Evolutionary conservation across 2,329 filamentous ascomycete genomes (phyloP).

Genomic region (Stachybotrys echinatus): DNA sequence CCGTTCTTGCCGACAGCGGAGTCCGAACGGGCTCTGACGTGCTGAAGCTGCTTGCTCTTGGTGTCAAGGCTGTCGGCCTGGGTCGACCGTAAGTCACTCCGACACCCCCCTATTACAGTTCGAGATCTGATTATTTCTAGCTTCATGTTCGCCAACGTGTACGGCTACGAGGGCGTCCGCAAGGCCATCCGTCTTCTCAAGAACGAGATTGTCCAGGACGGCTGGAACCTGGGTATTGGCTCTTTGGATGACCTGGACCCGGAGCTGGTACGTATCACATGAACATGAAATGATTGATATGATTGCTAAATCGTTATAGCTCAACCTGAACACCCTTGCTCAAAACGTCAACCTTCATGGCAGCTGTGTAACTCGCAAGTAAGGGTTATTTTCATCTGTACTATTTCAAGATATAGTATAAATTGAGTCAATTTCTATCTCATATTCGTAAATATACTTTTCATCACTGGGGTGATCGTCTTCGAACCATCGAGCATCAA

Average conservation of each 20-base stretch:
- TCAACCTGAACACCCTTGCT: slow-evolving; percentile 1
- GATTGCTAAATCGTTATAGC: not conserved
- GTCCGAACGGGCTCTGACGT: slow-evolving; percentile 26
- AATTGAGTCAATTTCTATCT: no score
- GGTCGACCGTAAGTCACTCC: slow-evolving; percentile 20
- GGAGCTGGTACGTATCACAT: not conserved
- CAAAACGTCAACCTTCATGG: not conserved
- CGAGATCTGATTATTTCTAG: not conserved
- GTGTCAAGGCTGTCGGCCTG: slow-evolving; percentile 28
- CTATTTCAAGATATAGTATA: no score
- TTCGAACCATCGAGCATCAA: no score
- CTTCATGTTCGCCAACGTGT: slow-evolving; percentile 42
- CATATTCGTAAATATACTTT: no score
- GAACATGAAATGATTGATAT: not conserved
- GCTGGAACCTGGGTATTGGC: slow-evolving; percentile 2
- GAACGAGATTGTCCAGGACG: slow-evolving; percentile 28
- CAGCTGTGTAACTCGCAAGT: no score
- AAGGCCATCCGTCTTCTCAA: slow-evolving; percentile 38
- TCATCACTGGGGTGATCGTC: no score
- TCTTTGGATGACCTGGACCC: not conserved
- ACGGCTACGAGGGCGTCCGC: slow-evolving; percentile 36
- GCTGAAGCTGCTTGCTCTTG: slow-evolving; percentile 27
- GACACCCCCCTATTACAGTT: not conserved
- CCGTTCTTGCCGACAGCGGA: slow-evolving; percentile 25
- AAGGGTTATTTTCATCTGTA: no score